phyloP scores from a whole-genome alignment of 163 green algal genomes.

The Volvox carteri region DNA sequence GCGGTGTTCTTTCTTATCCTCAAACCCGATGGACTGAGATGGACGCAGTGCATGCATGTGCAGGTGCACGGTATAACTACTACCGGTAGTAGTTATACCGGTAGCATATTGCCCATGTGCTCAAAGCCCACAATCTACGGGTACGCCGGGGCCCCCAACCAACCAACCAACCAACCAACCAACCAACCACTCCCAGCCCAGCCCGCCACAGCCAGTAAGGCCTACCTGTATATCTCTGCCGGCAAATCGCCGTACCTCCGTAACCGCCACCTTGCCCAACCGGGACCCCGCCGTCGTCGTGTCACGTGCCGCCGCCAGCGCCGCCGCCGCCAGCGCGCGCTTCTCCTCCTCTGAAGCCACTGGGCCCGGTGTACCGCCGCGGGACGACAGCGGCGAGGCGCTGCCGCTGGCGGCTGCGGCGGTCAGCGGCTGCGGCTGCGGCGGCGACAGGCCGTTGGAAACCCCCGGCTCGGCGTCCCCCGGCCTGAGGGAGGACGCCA shows the following conservation, averaged over 20 bases:
- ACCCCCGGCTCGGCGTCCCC: too few relatives aligned
- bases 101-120: too few relatives aligned
- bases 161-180: too few relatives aligned
- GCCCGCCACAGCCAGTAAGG: not conserved
- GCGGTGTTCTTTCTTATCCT: too few relatives aligned
- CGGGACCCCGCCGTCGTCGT: conserved; percentile 22
- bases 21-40: too few relatives aligned
- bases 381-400: not conserved
- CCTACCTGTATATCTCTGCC: conserved; percentile 86
- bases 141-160: too few relatives aligned
- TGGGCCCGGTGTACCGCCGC: conserved; percentile 38
- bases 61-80: too few relatives aligned
- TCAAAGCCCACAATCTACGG: too few relatives aligned
- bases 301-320: conserved; percentile 63
- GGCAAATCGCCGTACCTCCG: conserved; percentile 86
- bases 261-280: conserved; percentile 70
- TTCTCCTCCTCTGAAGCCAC: conserved; percentile 12
- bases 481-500: conserved; percentile 12
- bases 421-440: not conserved
- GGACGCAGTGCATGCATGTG: too few relatives aligned
- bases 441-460: not conserved
- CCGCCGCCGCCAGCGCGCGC: conserved; percentile 58
- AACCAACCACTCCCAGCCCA: not conserved
- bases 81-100: too few relatives aligned
- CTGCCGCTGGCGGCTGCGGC: not conserved